These are phyloP conservation scores for Fusarium sp. DNA, from an alignment of 2,329 filamentous ascomycete species.

Conservation along the genomic window DNA sequence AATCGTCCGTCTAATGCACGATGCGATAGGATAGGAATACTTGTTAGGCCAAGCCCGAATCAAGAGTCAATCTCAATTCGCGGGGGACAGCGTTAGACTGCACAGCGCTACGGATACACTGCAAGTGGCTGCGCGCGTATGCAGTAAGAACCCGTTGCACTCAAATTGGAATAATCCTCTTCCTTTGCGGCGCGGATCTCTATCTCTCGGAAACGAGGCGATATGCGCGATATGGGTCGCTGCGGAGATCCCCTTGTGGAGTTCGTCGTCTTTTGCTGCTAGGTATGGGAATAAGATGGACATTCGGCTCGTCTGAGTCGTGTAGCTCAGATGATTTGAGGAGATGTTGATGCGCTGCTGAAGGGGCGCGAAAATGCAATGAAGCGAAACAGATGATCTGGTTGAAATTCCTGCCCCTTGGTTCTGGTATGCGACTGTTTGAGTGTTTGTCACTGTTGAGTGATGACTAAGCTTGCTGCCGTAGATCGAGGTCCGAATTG, in stretches of 20 bases:
- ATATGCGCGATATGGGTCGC: constrained; percentile 30
- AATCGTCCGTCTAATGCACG: constrained; percentile 18
- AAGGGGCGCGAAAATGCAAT: constrained; percentile 1
- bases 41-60: not conserved
- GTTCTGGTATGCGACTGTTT: constrained; percentile 29
- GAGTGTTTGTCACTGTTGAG: not conserved
- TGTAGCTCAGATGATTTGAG: not conserved
- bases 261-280: constrained; percentile 4
- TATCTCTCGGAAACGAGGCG: constrained; percentile 6
- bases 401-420: constrained; percentile 20
- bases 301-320: not conserved
- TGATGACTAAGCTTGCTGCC: constrained; percentile 38
- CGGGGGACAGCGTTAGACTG: not conserved
- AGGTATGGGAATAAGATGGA: constrained; percentile 25
- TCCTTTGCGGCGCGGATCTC: constrained; percentile 33
- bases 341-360: constrained; percentile 3
- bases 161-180: not conserved
- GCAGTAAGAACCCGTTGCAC: not conserved
- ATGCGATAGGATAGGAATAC: constrained; percentile 18
- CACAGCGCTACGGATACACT: not conserved
- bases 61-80: not conserved
- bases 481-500: constrained; percentile 5
- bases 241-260: constrained; percentile 39
- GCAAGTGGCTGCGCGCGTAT: not conserved
- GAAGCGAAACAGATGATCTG: constrained; percentile 5